Base-by-base conservation (phyloP, 169 alveolate species). In the Plasmodium gonderi region DNA sequence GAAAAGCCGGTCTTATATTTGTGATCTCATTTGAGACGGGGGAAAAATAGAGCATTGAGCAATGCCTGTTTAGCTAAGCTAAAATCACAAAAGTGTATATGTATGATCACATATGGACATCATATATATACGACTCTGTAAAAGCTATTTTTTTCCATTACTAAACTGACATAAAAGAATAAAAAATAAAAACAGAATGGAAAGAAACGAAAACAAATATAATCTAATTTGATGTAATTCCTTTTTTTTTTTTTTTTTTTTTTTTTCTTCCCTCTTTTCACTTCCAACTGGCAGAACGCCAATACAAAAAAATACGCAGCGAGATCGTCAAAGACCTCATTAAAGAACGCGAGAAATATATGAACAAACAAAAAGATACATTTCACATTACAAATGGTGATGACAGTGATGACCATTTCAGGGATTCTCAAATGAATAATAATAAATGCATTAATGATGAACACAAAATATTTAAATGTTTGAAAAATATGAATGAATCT, bases 401-500 rank as follows among this genome's bases (percentile, higher is more conserved):
- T 44, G 17, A 51, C 0, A 54, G 60, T 3, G 14, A 42, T 31
- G n/a, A 45, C 12, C 38, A 26, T 14, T n/a, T 82, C 33, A 69
- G 17, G n/a, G 42, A 60, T 44, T 26, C 72, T 26, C 80, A 51
- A 87, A 87, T 67, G n/a, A 74, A 64, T 38, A 54, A 17, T 3
- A 87, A 47, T 65, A 68, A 87, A 76, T 87, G 93, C 38, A 74
- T 51, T 23, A 4, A 60, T 44, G 69, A 75, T 87, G 93, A 87
- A 87, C 40, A 75, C 45, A 87, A 75, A 75, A 87, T 87, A 75
- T 87, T 44, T 87, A 54, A 87, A 2, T 87, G 93, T 40, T 74
- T 87, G 26, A 87, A 87, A 87, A 67, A 75, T 36, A 87, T 87
- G 93, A 87, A 74, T 54, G 80, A 75, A 64, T 87, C 93, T 26